Percentiles rank a stretch among this genome's conserved stretches.
These are phyloP conservation scores for Arabidopsis lyrata DNA, from an alignment of 441 rosid genomes.

Conservation along the genomic window DNA sequence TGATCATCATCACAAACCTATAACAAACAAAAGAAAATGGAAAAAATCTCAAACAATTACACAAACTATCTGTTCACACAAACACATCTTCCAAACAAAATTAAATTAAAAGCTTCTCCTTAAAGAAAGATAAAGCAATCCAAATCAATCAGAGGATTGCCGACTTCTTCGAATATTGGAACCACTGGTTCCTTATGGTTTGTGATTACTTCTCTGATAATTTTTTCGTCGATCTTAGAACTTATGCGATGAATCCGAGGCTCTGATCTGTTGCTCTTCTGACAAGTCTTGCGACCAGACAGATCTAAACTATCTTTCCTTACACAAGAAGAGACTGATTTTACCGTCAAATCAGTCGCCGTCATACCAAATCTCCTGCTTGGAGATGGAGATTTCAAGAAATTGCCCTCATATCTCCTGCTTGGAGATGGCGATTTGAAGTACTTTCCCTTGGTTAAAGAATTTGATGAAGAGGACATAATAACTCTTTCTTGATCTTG, in stretches of 20 bases:
- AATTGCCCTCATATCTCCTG: conserved; percentile 51
- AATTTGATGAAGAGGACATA: conserved; percentile 27
- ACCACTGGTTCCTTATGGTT: conserved; percentile 45
- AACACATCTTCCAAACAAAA: not conserved
- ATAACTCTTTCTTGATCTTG: conserved; percentile 47
- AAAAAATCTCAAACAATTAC: conserved; percentile 8
- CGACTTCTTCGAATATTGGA: conserved; percentile 58
- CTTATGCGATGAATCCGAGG: conserved; percentile 59
- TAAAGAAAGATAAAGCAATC: conserved; percentile 90
- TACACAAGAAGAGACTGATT: conserved; percentile 42
- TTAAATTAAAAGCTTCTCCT: not conserved
- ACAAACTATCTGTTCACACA: conserved; percentile 40
- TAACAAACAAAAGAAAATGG: not conserved
- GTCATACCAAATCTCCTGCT: conserved; percentile 47
- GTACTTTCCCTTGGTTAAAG: conserved; percentile 38
- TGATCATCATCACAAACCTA: conserved; percentile 45
- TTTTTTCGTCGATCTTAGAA: conserved; percentile 59
- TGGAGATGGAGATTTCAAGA: conserved; percentile 58
- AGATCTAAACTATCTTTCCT: conserved; percentile 51
- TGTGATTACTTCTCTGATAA: conserved; percentile 49
- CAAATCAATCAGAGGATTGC: conserved; percentile 79
- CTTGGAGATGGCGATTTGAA: conserved; percentile 78
- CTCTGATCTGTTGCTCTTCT: conserved; percentile 53
- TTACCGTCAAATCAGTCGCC: conserved; percentile 44
- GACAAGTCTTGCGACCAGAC: conserved; percentile 36